Evolutionary conservation across 2,329 filamentous ascomycete genomes (phyloP), one percentile per base, ranked within the genome.

Genomic region (Pseudophaeomoniella oleicola): DNA sequence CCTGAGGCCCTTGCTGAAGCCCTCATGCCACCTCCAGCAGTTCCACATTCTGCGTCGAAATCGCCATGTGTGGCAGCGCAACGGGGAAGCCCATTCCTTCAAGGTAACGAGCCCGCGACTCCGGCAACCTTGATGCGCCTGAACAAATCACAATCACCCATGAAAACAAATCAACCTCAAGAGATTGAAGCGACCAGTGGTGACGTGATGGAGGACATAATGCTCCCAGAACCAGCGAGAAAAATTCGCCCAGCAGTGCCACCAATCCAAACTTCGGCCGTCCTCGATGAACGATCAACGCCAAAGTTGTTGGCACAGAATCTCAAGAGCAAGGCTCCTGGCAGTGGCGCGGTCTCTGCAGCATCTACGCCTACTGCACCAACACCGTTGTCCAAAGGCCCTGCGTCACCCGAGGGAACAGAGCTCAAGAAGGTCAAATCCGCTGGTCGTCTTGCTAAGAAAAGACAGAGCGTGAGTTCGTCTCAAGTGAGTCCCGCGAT

Each of bases 121-220:
- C 86, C 86, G 1, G 84, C 87, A 5, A 93, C 86, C 4, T 60
- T 94, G 40, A 94, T 94, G 81, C 80, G 75, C 48, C 66, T 88
- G 31, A 69, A 48, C 36, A 71, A 69, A 43, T 66, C 64, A 38
- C 56, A 57, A 16, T 27, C 22, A 9, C 22, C 22, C 6, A 9
- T 27, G 22, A 27, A 27, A n/a, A 27, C 9, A 9, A n/a, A 6
- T 27, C 22, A n/a, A n/a, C n/a, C 22, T 9, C n/a, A n/a, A n/a
- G 22, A 27, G n/a, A n/a, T 27, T 9, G n/a, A n/a, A n/a, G 22
- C 6, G 9, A 6, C n/a, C n/a, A 6, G n/a, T n/a, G 22, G 22
- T 27, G 22, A 56, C 57, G 66, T 56, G 55, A 79, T 80, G 55
- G 75, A 78, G 39, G 74, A 77, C 42, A 69, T 80, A 18, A 56